phyloP scores from a whole-genome alignment of 441 rosid species.

The Raphanus hybrid region DNA sequence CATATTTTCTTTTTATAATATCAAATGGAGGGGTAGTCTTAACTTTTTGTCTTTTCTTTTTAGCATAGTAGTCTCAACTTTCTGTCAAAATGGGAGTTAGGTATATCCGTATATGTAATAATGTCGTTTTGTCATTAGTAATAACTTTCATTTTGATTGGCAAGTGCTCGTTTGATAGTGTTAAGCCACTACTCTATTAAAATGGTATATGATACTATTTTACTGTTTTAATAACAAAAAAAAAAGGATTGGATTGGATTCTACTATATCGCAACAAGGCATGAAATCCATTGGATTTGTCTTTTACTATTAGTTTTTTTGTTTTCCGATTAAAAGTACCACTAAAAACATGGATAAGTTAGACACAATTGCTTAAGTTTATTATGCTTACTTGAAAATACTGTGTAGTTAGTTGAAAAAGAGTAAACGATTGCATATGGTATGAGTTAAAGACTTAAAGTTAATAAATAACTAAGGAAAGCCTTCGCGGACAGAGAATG shows the following conservation, averaged over 20 bases:
- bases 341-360: not conserved
- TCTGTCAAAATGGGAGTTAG: slow-evolving; percentile 26
- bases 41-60: slow-evolving; percentile 17
- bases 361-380: not conserved
- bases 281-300: not conserved
- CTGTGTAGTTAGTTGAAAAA: not conserved
- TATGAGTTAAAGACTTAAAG: not conserved
- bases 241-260: not conserved
- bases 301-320: not conserved
- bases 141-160: not conserved
- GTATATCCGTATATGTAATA: slow-evolving; percentile 13
- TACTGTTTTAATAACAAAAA: not conserved
- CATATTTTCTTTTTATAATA: slow-evolving; percentile 26
- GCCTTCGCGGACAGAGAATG: not conserved
- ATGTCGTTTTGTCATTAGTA: slow-evolving; percentile 31
- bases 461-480: slow-evolving; percentile 8
- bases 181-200: not conserved
- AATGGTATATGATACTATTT: not conserved
- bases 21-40: slow-evolving; percentile 21
- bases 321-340: not conserved
- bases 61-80: slow-evolving; percentile 16
- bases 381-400: not conserved
- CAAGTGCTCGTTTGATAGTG: not conserved
- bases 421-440: no score
- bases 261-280: not conserved